Evolutionary conservation across 1,284 basidiomycete species (phyloP).

Genomic region (Taiwanofungus camphoratus): DNA sequence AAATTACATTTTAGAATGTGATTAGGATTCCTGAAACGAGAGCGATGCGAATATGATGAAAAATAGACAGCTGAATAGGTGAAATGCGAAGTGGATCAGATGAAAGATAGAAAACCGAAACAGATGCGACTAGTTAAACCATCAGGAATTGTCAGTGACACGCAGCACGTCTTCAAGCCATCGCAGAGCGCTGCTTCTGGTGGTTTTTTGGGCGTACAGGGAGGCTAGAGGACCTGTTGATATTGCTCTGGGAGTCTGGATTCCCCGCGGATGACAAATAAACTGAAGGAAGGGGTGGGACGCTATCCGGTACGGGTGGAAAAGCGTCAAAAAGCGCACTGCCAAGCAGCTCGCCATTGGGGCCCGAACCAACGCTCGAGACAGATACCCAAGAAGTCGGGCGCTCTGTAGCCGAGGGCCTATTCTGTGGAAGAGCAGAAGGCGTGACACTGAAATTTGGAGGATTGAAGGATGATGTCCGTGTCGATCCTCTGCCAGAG

Average conservation of each 20-base stretch:
- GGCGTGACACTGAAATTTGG: conserved; percentile 7
- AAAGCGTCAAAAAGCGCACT: conserved; percentile 30
- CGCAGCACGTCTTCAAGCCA: conserved; percentile 11
- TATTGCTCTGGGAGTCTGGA: conserved; percentile 2
- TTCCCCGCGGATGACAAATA: conserved; percentile 8
- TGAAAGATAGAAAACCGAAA: background rate
- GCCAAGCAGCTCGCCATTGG: conserved; percentile 22
- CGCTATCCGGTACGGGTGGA: conserved; percentile 27
- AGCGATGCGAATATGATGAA: conserved; percentile 6
- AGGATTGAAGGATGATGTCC: conserved; percentile 6
- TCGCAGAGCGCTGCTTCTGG: conserved; percentile 18
- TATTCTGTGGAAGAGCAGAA: conserved; percentile 1
- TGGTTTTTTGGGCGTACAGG: conserved; percentile 14
- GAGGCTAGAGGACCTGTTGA: background rate
- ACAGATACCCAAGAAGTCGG: conserved; percentile 25
- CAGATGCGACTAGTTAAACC: background rate
- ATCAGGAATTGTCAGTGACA: background rate
- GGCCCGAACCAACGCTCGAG: conserved; percentile 22
- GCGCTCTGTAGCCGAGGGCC: conserved; percentile 8
- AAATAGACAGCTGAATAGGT: conserved; percentile 1
- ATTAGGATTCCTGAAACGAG: conserved; percentile 5
- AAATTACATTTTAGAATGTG: background rate
- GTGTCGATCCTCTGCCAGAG: background rate
- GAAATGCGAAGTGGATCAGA: conserved; percentile 2
- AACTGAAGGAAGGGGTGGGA: conserved; percentile 12